Percentiles rank a stretch among this genome's conserved stretches.
Evolutionary conservation across 1,284 basidiomycete genomes (phyloP).

Genomic region (Peniophora sp.): DNA sequence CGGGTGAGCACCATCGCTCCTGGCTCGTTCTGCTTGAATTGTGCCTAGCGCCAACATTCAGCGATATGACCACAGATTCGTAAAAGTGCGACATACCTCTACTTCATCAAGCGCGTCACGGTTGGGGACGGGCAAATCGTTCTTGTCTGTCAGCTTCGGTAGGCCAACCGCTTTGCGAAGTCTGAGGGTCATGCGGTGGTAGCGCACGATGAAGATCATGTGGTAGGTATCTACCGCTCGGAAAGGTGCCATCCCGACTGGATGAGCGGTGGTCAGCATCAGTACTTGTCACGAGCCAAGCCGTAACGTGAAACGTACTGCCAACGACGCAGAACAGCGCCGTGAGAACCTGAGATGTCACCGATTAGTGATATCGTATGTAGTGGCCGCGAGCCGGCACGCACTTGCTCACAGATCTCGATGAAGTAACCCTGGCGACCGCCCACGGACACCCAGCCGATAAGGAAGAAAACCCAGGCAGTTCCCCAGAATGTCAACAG

Average conservation of each 20-base stretch:
- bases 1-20: slow-evolving; percentile 2
- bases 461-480: slow-evolving; percentile 9
- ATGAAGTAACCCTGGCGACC: slow-evolving; percentile 6
- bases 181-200: slow-evolving; percentile 2
- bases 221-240: slow-evolving; percentile 10
- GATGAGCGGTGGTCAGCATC: not conserved
- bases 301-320: slow-evolving; percentile 3
- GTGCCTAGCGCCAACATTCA: slow-evolving; percentile 2
- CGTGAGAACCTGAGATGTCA: slow-evolving; percentile 3
- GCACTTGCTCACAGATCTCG: slow-evolving; percentile 7
- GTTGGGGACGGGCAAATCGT: slow-evolving; percentile 6
- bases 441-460: slow-evolving; percentile 6
- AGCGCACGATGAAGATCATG: slow-evolving; percentile 6
- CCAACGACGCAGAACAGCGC: slow-evolving; percentile 6
- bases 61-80: too few species aligned
- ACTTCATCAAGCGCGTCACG: not conserved
- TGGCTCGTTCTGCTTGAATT: not conserved
- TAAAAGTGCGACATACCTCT: too few species aligned
- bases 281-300: too few species aligned
- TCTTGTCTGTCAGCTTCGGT: slow-evolving; percentile 6
- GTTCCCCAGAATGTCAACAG: slow-evolving; percentile 9
- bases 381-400: not conserved
- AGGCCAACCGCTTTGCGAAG: slow-evolving; percentile 3
- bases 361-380: not conserved
- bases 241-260: slow-evolving; percentile 9